Evolutionary conservation across 306 rosid genomes (phyloP).

Genomic region (Corylus americana): DNA sequence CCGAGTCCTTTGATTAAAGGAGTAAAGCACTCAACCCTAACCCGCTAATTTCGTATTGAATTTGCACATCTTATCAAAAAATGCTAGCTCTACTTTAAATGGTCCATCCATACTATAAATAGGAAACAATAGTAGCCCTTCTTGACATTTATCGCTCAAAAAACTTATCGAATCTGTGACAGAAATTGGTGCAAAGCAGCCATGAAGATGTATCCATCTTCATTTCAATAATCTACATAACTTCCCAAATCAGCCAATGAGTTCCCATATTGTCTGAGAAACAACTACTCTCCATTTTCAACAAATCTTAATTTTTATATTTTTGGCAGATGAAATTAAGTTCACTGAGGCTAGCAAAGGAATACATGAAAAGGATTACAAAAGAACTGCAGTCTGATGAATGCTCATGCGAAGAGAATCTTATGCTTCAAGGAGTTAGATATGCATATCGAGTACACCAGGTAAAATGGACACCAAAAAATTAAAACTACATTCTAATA

Average conservation of each 20-base stretch:
- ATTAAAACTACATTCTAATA: not conserved
- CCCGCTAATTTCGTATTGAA: no score
- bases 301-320: not conserved
- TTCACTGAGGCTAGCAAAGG: constrained; percentile 67
- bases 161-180: not conserved
- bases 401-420: constrained; percentile 48
- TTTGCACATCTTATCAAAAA: no score
- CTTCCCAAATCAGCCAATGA: not conserved
- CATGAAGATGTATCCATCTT: not conserved
- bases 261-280: not conserved
- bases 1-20: no score
- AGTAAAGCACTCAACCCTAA: no score
- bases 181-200: not conserved
- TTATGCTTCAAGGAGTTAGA: constrained; percentile 68
- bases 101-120: not conserved
- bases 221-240: constrained; percentile 4
- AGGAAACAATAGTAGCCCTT: not conserved
- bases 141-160: not conserved
- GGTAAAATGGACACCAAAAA: constrained; percentile 36
- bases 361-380: constrained; percentile 59
- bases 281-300: not conserved
- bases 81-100: not conserved
- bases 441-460: constrained; percentile 91
- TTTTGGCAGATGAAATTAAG: constrained; percentile 74
- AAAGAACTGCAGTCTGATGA: constrained; percentile 52